Evolutionary conservation across 257 asterid genomes (phyloP).

Genomic region (Anisodus acutangulus): DNA sequence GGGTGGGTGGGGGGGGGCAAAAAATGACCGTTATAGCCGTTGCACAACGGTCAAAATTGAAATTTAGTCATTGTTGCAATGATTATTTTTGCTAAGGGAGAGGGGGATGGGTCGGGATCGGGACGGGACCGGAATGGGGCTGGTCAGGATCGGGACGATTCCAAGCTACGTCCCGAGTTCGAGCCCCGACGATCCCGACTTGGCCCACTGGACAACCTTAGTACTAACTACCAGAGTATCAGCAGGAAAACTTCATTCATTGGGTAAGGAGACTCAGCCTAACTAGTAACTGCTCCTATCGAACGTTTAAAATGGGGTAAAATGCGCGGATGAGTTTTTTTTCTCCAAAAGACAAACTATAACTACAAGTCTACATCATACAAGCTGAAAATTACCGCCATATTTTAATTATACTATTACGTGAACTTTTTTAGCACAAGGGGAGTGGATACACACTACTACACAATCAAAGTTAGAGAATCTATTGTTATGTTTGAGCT

Average conservation of each 20-base stretch:
- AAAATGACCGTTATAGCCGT: too few relatives aligned
- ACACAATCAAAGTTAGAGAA: background rate
- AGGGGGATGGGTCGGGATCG: too few relatives aligned
- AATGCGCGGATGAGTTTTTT: background rate
- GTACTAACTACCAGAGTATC: background rate
- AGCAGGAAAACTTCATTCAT: background rate
- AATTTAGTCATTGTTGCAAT: too few relatives aligned
- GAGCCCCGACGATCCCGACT: too few relatives aligned
- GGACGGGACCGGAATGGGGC: too few relatives aligned
- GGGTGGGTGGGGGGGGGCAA: too few relatives aligned
- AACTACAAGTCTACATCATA: background rate
- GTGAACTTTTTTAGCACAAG: background rate
- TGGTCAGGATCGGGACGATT: too few relatives aligned
- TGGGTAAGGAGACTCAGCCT: background rate
- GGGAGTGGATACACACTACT: background rate
- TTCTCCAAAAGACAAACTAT: background rate
- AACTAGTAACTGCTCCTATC: background rate
- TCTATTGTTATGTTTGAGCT: background rate
- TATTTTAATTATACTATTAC: background rate
- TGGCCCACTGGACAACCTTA: background rate
- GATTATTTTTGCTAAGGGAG: too few relatives aligned
- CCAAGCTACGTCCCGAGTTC: too few relatives aligned
- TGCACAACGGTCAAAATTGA: too few relatives aligned
- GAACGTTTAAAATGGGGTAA: background rate
- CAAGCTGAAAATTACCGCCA: background rate